Percentiles rank a stretch among this genome's conserved stretches.
phyloP scores from a whole-genome alignment of 805 yeast species.

The Suhomyces sp. region DNA sequence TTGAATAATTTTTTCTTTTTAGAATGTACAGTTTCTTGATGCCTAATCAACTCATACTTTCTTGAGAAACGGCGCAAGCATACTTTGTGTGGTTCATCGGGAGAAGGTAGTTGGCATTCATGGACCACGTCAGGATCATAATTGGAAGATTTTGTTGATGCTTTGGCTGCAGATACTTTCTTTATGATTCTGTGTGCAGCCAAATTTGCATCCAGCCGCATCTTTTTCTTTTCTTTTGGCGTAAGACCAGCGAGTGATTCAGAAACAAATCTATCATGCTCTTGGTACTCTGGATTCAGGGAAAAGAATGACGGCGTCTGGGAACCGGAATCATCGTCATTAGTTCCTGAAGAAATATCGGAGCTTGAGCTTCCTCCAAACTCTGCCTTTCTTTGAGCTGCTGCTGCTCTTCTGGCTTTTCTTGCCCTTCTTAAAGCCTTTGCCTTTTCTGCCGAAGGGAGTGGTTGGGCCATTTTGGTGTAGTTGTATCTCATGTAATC shows the following conservation, averaged over 20 bases:
- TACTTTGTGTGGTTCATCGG: conserved; percentile 40
- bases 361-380: conserved; percentile 4
- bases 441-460: conserved; percentile 12
- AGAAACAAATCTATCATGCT: conserved; percentile 23
- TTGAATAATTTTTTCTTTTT: conserved; percentile 79
- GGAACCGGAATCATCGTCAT: conserved; percentile 9
- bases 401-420: conserved; percentile 8
- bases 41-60: conserved; percentile 91
- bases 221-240: conserved; percentile 17
- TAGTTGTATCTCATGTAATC: conserved; percentile 32
- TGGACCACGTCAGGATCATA: conserved; percentile 48
- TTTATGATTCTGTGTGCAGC: conserved; percentile 32
- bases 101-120: conserved; percentile 46
- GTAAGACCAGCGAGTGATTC: conserved; percentile 16
- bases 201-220: conserved; percentile 22
- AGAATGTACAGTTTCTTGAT: conserved; percentile 95
- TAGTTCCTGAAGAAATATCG: conserved; percentile 5
- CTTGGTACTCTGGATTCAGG: conserved; percentile 17
- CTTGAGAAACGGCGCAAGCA: conserved; percentile 45
- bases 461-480: conserved; percentile 19
- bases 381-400: conserved; percentile 3
- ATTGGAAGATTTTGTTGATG: conserved; percentile 37
- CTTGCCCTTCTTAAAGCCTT: conserved; percentile 11
- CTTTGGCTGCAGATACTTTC: conserved; percentile 20
- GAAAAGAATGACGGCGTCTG: conserved; percentile 12